Evolutionary conservation across 2,329 filamentous ascomycete genomes (phyloP), one percentile per base, ranked within the genome.

Genomic region (Penicillium sp.): DNA sequence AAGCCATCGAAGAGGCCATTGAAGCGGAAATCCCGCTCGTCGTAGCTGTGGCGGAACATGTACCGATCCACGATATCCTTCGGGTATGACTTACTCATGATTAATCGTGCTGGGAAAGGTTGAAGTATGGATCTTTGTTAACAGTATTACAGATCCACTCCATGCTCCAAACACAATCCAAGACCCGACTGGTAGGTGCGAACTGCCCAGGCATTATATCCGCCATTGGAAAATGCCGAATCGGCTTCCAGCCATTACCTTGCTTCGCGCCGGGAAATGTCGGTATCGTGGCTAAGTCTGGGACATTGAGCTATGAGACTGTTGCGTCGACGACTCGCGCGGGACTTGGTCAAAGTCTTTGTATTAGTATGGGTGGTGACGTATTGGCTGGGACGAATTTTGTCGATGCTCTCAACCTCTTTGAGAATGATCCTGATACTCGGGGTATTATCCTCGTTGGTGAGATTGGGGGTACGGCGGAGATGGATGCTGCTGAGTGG

Each of bases 201-300:
- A 93, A 93, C 70, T 89, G 88, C 21, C 89, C 90, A 0, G 90
- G 90, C 0, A 91, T 93, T 60, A 91, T 93, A 56, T 89, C 88
- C 4, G 87, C 89, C 0, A 82, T 86, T 23, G 87, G 86, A 2
- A 84, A 81, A 66, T 93, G 89, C 65, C 81, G 86, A 45, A 86
- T 89, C 69, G 89, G 90, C 0, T 92, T 93, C 69, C 89, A 92
- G 71, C 90, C 90, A 6, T 77, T 93, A 13, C 84, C 87, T 0
- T 90, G 86, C 57, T 93, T 91, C 68, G 78, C 81, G 57, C 82
- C 85, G 0, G 90, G 89, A 0, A 82, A 84, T 56, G 79, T 93
- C 23, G 89, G 89, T 2, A 89, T 93, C 54, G 84, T 90, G 3
- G 88, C 89, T n/a, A 92, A 91, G 70, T 91, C 88, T 0, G 90